These are phyloP conservation scores for Pleurotus djamor DNA, from an alignment of 768 basidiomycete genomes.

Conservation along the genomic window DNA sequence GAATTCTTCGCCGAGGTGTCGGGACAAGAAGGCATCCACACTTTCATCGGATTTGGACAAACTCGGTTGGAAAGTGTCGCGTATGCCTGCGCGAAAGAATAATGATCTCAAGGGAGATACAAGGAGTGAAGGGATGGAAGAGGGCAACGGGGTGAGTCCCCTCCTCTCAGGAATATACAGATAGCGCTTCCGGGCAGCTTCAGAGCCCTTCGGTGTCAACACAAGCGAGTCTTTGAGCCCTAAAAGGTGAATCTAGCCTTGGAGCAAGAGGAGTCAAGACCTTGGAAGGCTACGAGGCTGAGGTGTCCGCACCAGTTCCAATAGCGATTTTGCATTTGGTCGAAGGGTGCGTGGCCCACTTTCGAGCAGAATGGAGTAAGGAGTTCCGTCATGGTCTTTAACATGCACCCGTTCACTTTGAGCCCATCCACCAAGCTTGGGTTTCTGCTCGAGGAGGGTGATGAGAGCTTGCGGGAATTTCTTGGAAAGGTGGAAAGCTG, in stretches of 20 bases:
- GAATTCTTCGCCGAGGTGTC: constrained; percentile 71
- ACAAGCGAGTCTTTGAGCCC: constrained; percentile 58
- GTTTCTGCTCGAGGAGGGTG: constrained; percentile 65
- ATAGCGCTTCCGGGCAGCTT: constrained; percentile 78
- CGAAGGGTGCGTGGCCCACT: constrained; percentile 85
- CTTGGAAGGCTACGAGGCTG: background rate
- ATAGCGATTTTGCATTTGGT: constrained; percentile 67
- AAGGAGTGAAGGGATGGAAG: constrained; percentile 33
- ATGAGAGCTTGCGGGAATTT: constrained; percentile 59
- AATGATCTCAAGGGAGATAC: constrained; percentile 34
- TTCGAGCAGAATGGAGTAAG: constrained; percentile 64
- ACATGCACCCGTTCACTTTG: constrained; percentile 54
- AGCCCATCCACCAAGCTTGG: constrained; percentile 86
- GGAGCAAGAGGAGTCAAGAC: background rate
- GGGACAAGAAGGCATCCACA: constrained; percentile 71
- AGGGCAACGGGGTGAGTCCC: constrained; percentile 54
- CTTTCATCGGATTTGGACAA: constrained; percentile 64
- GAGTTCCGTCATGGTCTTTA: constrained; percentile 13
- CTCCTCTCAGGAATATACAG: constrained; percentile 49
- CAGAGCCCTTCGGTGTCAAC: constrained; percentile 61
- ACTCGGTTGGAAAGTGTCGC: constrained; percentile 60
- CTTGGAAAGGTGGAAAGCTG: constrained; percentile 75
- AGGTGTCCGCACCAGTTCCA: constrained; percentile 68
- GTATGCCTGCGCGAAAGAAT: constrained; percentile 52
- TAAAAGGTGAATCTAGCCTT: constrained; percentile 73